These are phyloP conservation scores for Prunus persica DNA, from an alignment of 306 rosid species.

Conservation along the genomic window DNA sequence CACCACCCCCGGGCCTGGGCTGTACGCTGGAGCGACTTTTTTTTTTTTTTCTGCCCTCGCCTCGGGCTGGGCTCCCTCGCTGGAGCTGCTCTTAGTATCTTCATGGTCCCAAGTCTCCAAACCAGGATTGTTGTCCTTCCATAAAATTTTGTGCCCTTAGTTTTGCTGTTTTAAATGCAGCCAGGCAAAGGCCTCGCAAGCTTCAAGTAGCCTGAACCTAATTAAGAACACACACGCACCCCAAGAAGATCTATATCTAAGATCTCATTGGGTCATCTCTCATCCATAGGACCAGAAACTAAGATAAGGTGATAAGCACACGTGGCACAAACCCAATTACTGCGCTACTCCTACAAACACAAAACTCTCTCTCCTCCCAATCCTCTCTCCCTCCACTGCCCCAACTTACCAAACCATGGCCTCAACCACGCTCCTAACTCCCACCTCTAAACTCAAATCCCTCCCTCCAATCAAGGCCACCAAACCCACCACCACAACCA, in stretches of 20 bases:
- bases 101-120: neutral
- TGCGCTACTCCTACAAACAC: constrained; percentile 21
- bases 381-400: constrained; percentile 4
- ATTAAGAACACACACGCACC: neutral
- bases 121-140: neutral
- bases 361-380: neutral
- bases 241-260: constrained; percentile 33
- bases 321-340: constrained; percentile 64
- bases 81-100: too few species aligned
- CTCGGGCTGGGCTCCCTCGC: too few species aligned
- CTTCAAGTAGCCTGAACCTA: neutral
- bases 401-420: constrained; percentile 49
- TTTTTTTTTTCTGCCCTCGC: too few species aligned
- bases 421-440: constrained; percentile 74
- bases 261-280: constrained; percentile 50
- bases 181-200: neutral
- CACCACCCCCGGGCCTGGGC: too few species aligned
- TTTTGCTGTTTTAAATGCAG: neutral
- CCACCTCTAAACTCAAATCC: constrained; percentile 67
- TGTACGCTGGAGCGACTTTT: too few species aligned
- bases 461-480: constrained; percentile 53
- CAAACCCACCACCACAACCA: constrained; percentile 16
- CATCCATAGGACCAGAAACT: constrained; percentile 45
- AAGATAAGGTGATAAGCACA: constrained; percentile 92
- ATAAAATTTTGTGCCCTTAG: neutral